A percentile compares a stretch with the other conserved stretches of the same genome.
Conservation (phyloP, 306 rosid genomes). For the Neltuma alba region DNA sequence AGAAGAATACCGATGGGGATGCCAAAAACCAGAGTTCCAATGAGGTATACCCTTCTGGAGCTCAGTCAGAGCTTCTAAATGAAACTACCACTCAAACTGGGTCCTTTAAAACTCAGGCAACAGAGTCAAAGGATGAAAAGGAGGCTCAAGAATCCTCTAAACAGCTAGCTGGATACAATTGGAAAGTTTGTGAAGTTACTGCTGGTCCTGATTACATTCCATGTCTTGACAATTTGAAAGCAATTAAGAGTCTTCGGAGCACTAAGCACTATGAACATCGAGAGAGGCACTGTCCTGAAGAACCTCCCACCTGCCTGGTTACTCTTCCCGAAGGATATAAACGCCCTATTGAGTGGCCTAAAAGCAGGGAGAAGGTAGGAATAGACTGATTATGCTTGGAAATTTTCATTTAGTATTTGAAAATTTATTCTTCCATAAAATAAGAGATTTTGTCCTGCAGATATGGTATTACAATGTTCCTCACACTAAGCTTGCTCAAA, state of each 20-base stretch:
- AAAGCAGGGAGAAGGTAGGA: conserved; percentile 89
- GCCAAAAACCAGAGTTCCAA: conserved; percentile 50
- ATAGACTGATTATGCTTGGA: conserved; percentile 17
- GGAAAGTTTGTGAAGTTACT: conserved; percentile 89
- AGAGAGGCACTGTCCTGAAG: conserved; percentile 99
- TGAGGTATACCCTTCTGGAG: conserved; percentile 90
- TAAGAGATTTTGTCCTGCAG: conserved; percentile 56
- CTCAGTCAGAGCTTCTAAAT: conserved; percentile 82
- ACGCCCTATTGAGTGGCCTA: conserved; percentile 87
- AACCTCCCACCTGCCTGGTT: conserved; percentile 93
- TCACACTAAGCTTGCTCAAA: conserved; percentile 85
- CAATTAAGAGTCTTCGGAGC: conserved; percentile 78
- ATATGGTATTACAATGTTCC: conserved; percentile 97
- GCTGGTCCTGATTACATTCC: conserved; percentile 95
- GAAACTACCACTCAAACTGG: conserved; percentile 71
- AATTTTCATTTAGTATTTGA: conserved; percentile 9
- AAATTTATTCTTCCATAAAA: conserved; percentile 16
- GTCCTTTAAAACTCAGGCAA: conserved; percentile 77
- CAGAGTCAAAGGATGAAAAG: conserved; percentile 90
- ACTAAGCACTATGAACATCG: conserved; percentile 99
- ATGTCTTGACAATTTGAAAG: conserved; percentile 93
- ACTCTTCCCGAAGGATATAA: conserved; percentile 87
- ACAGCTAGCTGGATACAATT: conserved; percentile 52
- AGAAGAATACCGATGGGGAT: conserved; percentile 53
- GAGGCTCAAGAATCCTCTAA: conserved; percentile 66